Base-by-base conservation (phyloP, 1,284 basidiomycete genomes). In the Heterobasidion occidentale region DNA sequence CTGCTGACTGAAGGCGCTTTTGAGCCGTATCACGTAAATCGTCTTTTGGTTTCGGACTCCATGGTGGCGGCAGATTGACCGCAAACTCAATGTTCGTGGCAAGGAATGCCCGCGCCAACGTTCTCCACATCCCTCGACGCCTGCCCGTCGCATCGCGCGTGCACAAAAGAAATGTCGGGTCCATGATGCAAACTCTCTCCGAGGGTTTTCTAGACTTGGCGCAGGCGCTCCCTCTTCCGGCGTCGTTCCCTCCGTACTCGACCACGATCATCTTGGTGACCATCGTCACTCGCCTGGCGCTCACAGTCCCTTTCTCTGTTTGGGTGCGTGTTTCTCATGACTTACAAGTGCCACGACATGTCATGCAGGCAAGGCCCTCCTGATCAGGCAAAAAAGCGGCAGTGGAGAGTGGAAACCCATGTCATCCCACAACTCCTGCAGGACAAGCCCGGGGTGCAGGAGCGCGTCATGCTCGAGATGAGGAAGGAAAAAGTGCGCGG, bases 191-290 rank as follows among this genome's bases (percentile, higher is more conserved):
- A 54, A 60, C 67, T 4, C 64, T 78, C 27, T 74, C 76, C 15
- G 71, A 80, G 47, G 77, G 74, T 6, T 83, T 84, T 60, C 70
- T 84, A 45, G 81, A 85, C 68, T 70, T 90, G 49, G 84, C 88
- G 20, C 68, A 81, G 51, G 86, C 86, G 5, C 71, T 91, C 20
- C 89, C 88, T 3, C 74, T 82, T 61, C 86, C 89, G 35, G 72
- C 80, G 1, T 77, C 77, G 12, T 74, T 83, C 62, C 88, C 89
- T 0, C 71, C 81, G 0, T 92, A 92, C 70, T 81, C 91, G 1
- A 77, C 83, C 1, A 86, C 89, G 2, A 91, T 95, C 59, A 85
- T 94, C 47, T 67, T 91, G 3, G 74, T 85, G 56, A 90, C 92
- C 1, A 68, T 92, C 49, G 64, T 80, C 12, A 76, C 86, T 36